Evolutionary conservation across 805 yeast species (phyloP), one percentile per base, ranked within the genome.

Genomic region (Ogataea trehalophila): DNA sequence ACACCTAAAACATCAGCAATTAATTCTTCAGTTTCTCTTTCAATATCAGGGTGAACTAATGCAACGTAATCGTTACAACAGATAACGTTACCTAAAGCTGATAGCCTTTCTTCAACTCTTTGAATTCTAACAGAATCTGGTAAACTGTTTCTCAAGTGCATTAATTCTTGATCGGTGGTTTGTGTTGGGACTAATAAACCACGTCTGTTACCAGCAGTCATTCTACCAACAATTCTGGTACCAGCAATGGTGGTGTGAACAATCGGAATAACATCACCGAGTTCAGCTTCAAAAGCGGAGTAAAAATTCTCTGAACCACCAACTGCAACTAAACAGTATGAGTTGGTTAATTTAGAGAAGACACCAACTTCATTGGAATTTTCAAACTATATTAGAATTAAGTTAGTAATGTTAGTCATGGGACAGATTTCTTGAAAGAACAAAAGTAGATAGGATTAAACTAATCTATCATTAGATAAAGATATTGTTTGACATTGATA

Each of bases 41-140:
- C 99, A 56, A 94, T 89, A 73, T 94, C 99, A 44, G 99, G 99
- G 70, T 94, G 99, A 46, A 94, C 99, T 56, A 94, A 79, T 4
- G 99, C 99, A 60, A 95, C 99, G 67, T 94, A 94, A 70, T 94
- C 99, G 70, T 94, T 94, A 73, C 98, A 92, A 72, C 98, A 92
- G 63, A 94, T 90, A 53, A 94, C 99, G 61, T 94, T 94, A 61
- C 99, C 99, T 56, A 94, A 74, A 14, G 99, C 99, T 44, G 96
- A 87, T 54, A 94, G 75, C 66, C 99, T 83, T 74, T 94, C 99
- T 72, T 94, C 99, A 37, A 95, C 96, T 69, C 99, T 82, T 73
- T 94, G 99, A 61, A 94, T 90, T 71, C 87, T 91, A 57, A 94
- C 97, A 44, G 83, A 70, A 62, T 94, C 99, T 15, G 99, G 99